Base-by-base conservation (phyloP, 768 basidiomycete species). In the Suillus bovinus region DNA sequence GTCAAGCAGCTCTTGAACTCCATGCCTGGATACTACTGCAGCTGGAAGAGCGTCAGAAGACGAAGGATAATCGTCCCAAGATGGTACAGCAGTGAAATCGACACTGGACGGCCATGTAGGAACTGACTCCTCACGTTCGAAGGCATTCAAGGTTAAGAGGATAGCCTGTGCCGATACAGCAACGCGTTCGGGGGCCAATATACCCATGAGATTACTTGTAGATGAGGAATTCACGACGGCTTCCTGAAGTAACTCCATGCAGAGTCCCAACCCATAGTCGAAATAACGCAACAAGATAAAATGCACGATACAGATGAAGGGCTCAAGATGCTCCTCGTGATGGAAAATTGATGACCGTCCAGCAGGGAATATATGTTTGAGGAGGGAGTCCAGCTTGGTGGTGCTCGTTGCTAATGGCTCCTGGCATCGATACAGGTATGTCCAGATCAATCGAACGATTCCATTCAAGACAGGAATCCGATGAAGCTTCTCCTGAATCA, bases 351-450 rank as follows among this genome's bases (percentile, higher is more conserved):
- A 74, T 5, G 84, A 74, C 29, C 90, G 84, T 61, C 87, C 87
- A 5, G 85, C 70, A 6, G 95, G 93, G 71, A 95, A 93, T 73
- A 96, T 89, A 58, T 87, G 80, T 67, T 87, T 92, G 56, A 92
- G 70, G 42, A 96, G 69, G 0, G 75, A 77, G 64, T 97, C 94
- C 44, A 98, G 75, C 69, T 89, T 93, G 33, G 86, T 77, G n/a
- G 87, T 85, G n/a, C 86, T 87, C 3, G 91, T 89, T 0, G 94
- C 91, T 2, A 85, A 78, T 6, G 90, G 83, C 73, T 98, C 96
- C 65, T 90, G 87, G 70, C 94, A 96, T 17, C 96, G 89, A 71
- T 93, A 96, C n/a, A 97, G 80, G 73, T 97, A 98, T 2, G 94
- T 93, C 96, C 95, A 98, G 38, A 95, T 77, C 46, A 97, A 75